A percentile compares a stretch with the other conserved stretches of the same genome.
These are phyloP conservation scores for Ploettnerulaceae sp. DNA, from an alignment of 2,329 filamentous ascomycete genomes.

Conservation along the genomic window DNA sequence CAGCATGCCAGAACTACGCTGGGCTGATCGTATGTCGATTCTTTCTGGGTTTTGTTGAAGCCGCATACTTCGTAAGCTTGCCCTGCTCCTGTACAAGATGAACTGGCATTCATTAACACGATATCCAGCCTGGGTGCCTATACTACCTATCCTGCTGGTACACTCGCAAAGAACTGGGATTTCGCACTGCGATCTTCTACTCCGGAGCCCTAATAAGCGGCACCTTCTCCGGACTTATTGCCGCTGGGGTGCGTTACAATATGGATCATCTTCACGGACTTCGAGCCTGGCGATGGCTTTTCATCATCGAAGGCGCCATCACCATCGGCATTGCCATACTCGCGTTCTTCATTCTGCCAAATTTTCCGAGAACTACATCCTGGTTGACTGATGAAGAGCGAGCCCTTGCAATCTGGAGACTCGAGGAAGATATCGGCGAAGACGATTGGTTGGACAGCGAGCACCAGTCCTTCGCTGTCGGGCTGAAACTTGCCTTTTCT, in stretches of 20 bases:
- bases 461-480: slow-evolving; percentile 51
- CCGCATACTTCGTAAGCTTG: slow-evolving; percentile 46
- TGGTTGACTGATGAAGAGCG: slow-evolving; percentile 55
- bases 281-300: slow-evolving; percentile 61
- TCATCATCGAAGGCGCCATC: slow-evolving; percentile 65
- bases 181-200: slow-evolving; percentile 63
- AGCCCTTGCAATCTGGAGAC: slow-evolving; percentile 52
- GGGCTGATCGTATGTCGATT: slow-evolving; percentile 44
- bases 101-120: slow-evolving; percentile 9
- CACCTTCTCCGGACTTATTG: slow-evolving; percentile 64
- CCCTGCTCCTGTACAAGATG: not conserved
- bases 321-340: slow-evolving; percentile 56
- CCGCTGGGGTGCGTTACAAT: slow-evolving; percentile 60
- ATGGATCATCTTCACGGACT: slow-evolving; percentile 55
- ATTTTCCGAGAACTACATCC: slow-evolving; percentile 57
- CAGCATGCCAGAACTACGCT: slow-evolving; percentile 42
- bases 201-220: slow-evolving; percentile 65
- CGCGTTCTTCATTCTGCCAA: slow-evolving; percentile 57
- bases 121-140: slow-evolving; percentile 55
- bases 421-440: slow-evolving; percentile 60
- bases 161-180: slow-evolving; percentile 60
- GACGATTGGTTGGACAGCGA: slow-evolving; percentile 56
- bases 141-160: slow-evolving; percentile 66
- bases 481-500: slow-evolving; percentile 45
- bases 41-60: slow-evolving; percentile 50